Conservation (phyloP, 1,284 basidiomycete genomes). For the Ceratobasidium sp. region DNA sequence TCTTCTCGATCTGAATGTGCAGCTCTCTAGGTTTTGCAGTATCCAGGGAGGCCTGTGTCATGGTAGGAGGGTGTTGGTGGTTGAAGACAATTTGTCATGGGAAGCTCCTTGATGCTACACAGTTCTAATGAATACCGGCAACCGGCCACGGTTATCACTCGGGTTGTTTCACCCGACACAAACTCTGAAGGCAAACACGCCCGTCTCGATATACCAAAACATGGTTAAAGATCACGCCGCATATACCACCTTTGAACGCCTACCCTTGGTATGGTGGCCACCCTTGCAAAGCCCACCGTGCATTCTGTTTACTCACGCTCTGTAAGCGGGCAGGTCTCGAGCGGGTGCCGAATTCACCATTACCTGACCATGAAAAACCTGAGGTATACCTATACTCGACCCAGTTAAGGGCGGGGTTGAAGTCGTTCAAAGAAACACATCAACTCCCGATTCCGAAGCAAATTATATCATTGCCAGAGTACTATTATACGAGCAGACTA, state of each 20-base stretch:
- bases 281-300: too few relatives aligned
- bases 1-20: constrained; percentile 18
- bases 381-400: too few relatives aligned
- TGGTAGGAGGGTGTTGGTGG: constrained; percentile 7
- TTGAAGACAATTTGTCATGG: constrained; percentile 10
- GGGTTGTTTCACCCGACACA: too few relatives aligned
- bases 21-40: constrained; percentile 1
- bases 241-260: too few relatives aligned
- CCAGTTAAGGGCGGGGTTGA: neutral
- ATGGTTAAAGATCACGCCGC: too few relatives aligned
- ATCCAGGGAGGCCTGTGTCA: constrained; percentile 9
- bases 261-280: too few relatives aligned
- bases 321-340: neutral
- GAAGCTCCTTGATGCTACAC: neutral
- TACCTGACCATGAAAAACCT: neutral
- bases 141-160: too few relatives aligned
- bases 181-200: too few relatives aligned
- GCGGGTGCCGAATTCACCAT: neutral
- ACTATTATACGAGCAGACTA: neutral
- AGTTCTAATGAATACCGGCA: too few relatives aligned
- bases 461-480: too few relatives aligned
- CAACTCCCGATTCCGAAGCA: neutral
- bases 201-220: too few relatives aligned
- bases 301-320: too few relatives aligned
- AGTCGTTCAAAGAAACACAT: neutral